Percentiles rank a stretch among this genome's conserved stretches.
These are phyloP conservation scores for Chernovozyma sophiae-reginae DNA, from an alignment of 1,139 yeast genomes.

Conservation along the genomic window DNA sequence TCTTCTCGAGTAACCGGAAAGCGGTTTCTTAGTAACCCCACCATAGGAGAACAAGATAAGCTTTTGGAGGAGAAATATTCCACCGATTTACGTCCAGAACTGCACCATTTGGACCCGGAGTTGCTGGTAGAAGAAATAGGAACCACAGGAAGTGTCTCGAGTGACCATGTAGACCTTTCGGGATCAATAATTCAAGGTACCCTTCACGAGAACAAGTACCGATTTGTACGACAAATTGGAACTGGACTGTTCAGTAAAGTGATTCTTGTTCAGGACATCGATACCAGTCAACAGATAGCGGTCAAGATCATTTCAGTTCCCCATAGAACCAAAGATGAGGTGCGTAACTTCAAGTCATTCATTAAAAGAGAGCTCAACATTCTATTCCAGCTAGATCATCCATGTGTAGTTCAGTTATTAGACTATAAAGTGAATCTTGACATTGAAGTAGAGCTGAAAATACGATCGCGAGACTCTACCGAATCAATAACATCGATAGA, in stretches of 20 bases:
- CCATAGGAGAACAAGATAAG: background rate
- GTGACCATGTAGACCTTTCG: background rate
- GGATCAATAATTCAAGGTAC: conserved; percentile 9
- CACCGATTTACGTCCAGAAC: background rate
- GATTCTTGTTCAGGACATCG: conserved; percentile 33
- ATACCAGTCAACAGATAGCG: conserved; percentile 23
- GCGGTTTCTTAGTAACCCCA: conserved; percentile 8
- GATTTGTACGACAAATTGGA: conserved; percentile 42
- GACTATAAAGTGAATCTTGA: conserved; percentile 28
- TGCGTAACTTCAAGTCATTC: conserved; percentile 56
- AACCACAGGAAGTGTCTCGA: no score
- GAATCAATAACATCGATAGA: background rate
- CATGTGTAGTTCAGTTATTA: conserved; percentile 31
- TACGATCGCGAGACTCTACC: background rate
- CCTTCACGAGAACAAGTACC: conserved; percentile 12
- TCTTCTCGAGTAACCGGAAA: conserved; percentile 16
- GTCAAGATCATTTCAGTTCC: conserved; percentile 41
- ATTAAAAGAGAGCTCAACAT: conserved; percentile 72
- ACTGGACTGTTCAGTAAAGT: conserved; percentile 61
- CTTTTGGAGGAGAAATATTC: background rate
- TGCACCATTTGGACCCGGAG: background rate
- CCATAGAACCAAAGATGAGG: conserved; percentile 20
- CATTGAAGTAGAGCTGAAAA: conserved; percentile 5
- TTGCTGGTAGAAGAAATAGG: background rate
- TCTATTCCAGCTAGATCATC: conserved; percentile 44